Conservation (phyloP, 352 stramenopile genomes). For the Elongisporangium anandrum region DNA sequence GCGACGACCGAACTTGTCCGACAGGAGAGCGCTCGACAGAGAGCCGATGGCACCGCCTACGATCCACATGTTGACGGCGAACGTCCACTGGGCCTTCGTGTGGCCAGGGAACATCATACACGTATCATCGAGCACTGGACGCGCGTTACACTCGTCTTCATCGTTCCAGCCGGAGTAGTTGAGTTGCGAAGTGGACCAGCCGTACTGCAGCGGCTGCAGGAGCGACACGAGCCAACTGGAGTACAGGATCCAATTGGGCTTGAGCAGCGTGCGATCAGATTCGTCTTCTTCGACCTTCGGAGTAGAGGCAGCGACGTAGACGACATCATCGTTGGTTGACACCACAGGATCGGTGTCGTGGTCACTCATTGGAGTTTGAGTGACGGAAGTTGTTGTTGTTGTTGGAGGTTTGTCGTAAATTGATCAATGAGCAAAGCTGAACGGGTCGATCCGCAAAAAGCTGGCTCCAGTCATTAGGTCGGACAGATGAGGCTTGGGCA, state of each 20-base stretch:
- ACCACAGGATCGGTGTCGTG: too few relatives aligned
- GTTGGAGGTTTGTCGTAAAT: too few relatives aligned
- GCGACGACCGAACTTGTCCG: conserved; percentile 38
- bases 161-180: conserved; percentile 46
- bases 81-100: conserved; percentile 34
- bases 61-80: conserved; percentile 41
- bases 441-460: too few relatives aligned
- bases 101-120: conserved; percentile 62
- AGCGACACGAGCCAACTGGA: conserved; percentile 26
- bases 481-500: too few relatives aligned
- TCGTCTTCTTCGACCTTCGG: too few relatives aligned
- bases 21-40: conserved; percentile 17
- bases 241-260: conserved; percentile 32
- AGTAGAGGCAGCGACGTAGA: too few relatives aligned
- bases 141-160: conserved; percentile 29
- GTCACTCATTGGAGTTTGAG: too few relatives aligned
- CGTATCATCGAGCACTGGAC: conserved; percentile 27
- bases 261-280: conserved; percentile 3
- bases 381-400: too few relatives aligned
- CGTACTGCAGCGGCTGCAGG: conserved; percentile 39
- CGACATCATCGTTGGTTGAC: too few relatives aligned
- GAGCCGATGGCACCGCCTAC: conserved; percentile 38
- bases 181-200: conserved; percentile 46
- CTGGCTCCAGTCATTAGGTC: too few relatives aligned
- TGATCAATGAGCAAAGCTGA: too few relatives aligned